These are phyloP conservation scores for Lolium rigidum DNA, from an alignment of 176 grass and related monocot species.

Conservation along the genomic window DNA sequence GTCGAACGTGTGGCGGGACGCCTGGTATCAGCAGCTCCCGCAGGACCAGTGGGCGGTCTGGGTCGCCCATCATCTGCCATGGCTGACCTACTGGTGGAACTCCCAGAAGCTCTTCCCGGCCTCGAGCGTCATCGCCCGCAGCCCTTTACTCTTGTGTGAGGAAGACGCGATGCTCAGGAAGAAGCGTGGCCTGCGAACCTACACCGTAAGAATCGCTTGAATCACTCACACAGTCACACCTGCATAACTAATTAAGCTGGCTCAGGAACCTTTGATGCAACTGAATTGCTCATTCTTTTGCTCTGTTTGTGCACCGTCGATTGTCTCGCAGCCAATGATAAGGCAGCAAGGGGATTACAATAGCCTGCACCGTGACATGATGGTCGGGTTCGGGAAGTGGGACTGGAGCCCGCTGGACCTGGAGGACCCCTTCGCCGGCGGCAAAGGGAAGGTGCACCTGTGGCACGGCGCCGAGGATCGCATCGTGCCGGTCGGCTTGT, in stretches of 20 bases:
- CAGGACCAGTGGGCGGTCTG: constrained; percentile 72
- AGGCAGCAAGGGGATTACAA: constrained; percentile 67
- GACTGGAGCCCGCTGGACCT: constrained; percentile 69
- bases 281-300: not conserved
- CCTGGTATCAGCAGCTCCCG: constrained; percentile 65
- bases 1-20: constrained; percentile 57
- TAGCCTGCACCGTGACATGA: constrained; percentile 80
- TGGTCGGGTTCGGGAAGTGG: constrained; percentile 75
- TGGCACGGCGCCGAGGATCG: constrained; percentile 79
- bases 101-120: constrained; percentile 66
- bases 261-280: not conserved
- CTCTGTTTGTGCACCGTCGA: not conserved
- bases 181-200: constrained; percentile 40
- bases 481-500: constrained; percentile 64
- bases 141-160: constrained; percentile 45
- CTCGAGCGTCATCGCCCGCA: constrained; percentile 62
- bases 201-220: constrained; percentile 33
- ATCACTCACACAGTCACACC: too few relatives aligned
- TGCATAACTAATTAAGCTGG: too few relatives aligned
- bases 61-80: constrained; percentile 74
- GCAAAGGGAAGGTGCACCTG: constrained; percentile 65
- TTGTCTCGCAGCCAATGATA: constrained; percentile 45
- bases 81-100: constrained; percentile 96
- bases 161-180: constrained; percentile 56
- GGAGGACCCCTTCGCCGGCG: constrained; percentile 62